Base-by-base conservation (phyloP, 306 rosid species). In the Carpinus viminea region DNA sequence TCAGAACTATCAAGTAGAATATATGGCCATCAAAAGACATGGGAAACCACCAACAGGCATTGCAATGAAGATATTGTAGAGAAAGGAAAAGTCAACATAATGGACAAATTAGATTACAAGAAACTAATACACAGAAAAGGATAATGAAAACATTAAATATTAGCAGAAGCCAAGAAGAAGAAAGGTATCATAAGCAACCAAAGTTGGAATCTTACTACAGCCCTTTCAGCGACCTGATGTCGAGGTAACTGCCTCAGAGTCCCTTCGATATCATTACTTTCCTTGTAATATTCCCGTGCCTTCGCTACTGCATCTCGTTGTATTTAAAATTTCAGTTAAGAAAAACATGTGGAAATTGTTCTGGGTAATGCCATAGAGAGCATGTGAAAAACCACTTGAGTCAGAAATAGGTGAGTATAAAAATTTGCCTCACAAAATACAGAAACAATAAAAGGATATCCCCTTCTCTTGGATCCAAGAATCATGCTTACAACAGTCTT, bases 391-490 rank as follows among this genome's bases (percentile, higher is more conserved):
- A 78, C 28, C 47, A 77, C 57, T 60, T 36, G 24, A 59, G 77
- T 43, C 18, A 56, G 79, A 75, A 72, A 74, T 70, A 28, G 76
- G 70, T 18, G 52, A 80, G 56, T 12, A 68, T 8, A 76, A 78
- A 5, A 31, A 1, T 38, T 80, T 50, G 36, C 54, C 31, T 20
- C 48, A 50, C 45, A 20, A 71, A 65, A 15, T n/a, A 61, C 12
- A 79, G 66, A 70, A 75, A 72, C 57, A 74, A 57, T 65, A 85
- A 86, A 89, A 95, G 99, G 99, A 95, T 95, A 95, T 95, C 98
- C 72, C 98, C 98, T 61, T 90, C 97, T 85, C 98, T 91, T 84
- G 99, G 99, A 89, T 93, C 93, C 93, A 85, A 95, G 99, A 86
- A 95, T 91, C 93, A 93, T 50, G 84, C 86, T 86, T 47, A 91